Conservation (phyloP, 192 early-diverging fungal genomes). For the Mortierella claussenii region DNA sequence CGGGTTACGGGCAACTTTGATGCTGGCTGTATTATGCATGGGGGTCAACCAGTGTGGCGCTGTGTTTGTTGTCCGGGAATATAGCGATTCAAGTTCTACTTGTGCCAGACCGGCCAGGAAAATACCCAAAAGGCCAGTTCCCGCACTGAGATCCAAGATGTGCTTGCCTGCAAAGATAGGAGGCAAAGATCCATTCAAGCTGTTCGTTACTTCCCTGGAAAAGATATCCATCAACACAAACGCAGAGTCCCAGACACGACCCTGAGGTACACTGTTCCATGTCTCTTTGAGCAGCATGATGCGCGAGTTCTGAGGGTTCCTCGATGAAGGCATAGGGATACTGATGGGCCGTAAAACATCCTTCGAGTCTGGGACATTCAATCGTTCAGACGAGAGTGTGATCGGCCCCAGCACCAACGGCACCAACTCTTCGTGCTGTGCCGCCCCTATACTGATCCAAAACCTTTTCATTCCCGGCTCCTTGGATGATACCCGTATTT, state of each 20-base stretch:
- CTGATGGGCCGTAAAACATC: slow-evolving; percentile 19
- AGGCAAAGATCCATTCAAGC: background rate
- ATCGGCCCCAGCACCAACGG: slow-evolving; percentile 17
- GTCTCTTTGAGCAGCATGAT: slow-evolving; percentile 42
- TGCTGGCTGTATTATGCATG: background rate
- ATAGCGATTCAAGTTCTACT: slow-evolving; percentile 3
- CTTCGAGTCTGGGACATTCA: background rate
- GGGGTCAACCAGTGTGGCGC: background rate
- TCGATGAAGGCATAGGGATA: slow-evolving; percentile 3
- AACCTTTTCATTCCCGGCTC: too few species aligned
- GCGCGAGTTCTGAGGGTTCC: background rate
- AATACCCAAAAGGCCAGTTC: slow-evolving; percentile 59
- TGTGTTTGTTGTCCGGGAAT: background rate
- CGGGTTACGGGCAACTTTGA: background rate
- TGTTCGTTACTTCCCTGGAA: slow-evolving; percentile 14
- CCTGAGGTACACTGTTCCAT: slow-evolving; percentile 58
- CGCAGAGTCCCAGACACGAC: slow-evolving; percentile 64
- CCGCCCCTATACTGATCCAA: slow-evolving; percentile 18
- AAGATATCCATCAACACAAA: slow-evolving; percentile 54
- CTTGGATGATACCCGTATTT: slow-evolving; percentile 9
- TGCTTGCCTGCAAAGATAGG: slow-evolving; percentile 47
- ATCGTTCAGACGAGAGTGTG: background rate
- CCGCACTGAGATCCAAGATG: slow-evolving; percentile 61
- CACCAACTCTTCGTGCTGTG: slow-evolving; percentile 6
- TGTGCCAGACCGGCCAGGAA: slow-evolving; percentile 49